Conservation (phyloP, 805 yeast genomes). For the Yarrowia keelungensis region DNA sequence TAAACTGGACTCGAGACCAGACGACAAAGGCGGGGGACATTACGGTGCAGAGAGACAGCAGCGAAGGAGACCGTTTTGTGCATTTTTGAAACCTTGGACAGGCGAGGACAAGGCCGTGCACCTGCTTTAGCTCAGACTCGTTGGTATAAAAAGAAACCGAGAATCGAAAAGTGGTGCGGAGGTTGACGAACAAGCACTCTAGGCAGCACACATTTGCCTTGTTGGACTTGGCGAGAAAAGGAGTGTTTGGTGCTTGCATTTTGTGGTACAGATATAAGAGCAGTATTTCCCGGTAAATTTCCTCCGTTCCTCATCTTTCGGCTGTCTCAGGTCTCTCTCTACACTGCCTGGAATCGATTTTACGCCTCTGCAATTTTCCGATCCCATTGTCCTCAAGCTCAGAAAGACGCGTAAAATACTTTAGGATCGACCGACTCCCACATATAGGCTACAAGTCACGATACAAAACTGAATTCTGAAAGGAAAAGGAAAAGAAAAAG, state of each 20-base stretch:
- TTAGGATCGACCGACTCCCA: conserved; percentile 19
- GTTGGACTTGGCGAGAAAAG: too few species aligned
- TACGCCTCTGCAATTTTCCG: not conserved
- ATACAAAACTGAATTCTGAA: not conserved
- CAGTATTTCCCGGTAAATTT: too few species aligned
- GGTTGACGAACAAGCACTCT: not conserved
- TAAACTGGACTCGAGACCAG: not conserved
- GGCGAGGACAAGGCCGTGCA: not conserved
- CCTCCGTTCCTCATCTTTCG: too few species aligned
- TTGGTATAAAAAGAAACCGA: not conserved
- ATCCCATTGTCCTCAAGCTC: conserved; percentile 15
- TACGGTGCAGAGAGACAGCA: conserved; percentile 18
- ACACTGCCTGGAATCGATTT: too few species aligned
- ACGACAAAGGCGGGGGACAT: conserved; percentile 22
- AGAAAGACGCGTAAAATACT: conserved; percentile 16
- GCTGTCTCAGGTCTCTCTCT: too few species aligned
- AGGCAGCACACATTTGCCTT: too few species aligned
- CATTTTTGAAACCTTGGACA: conserved; percentile 12
- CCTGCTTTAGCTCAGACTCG: not conserved
- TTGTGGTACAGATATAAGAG: too few species aligned
- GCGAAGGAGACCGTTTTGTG: conserved; percentile 24
- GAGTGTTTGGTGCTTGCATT: too few species aligned
- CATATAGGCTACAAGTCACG: not conserved
- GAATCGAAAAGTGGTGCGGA: not conserved
- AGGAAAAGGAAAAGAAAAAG: too few species aligned